Base-by-base conservation (phyloP, 2,329 filamentous ascomycete genomes). In the Amphichorda felina region DNA sequence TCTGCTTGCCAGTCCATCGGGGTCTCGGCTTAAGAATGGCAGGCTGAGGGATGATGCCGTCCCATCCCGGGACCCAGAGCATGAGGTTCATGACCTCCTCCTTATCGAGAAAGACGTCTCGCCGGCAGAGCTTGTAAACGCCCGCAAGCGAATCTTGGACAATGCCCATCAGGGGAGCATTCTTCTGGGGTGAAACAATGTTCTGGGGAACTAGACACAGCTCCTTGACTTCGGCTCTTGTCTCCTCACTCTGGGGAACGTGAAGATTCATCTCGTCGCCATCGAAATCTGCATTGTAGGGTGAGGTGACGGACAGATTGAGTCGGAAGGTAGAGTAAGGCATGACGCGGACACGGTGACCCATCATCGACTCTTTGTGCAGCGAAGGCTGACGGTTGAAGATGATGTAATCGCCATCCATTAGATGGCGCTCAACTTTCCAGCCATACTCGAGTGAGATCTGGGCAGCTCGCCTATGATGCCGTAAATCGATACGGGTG, bases 281-380 rank as follows among this genome's bases (percentile, higher is more conserved):
- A 54, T 98, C 91, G 63, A 98, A 98, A 83, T 98, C 91, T 49
- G 91, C 91, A 64, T 99, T 99, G 70, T 99, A 99, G 0, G 91
- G 91, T 19, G 88, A 94, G 1, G 93, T 98, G 52, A 98, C 91
- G 1, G 91, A 98, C 47, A 98, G 61, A 53, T 99, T 99, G 32
- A 99, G 73, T 43, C 91, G 81, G 69, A 99, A 99, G 2, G 91
- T 99, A 5, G 91, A 98, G 59, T 94, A 98, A 3, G 91, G 91
- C 88, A 98, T 96, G 41, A 99, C 91, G 41, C 82, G 81, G 43
- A 98, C 91, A 49, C 86, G 79, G 61, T 99, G 91, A 59, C 86
- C 91, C 93, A 98, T 98, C 91, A 98, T 99, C 41, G 91, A 98
- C 56, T 98, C 91, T 61, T 99, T 99, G 71, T 99, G 91, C 51